Evolutionary conservation across 805 yeast genomes (phyloP).

Genomic region (Naumovozyma dairenensis): DNA sequence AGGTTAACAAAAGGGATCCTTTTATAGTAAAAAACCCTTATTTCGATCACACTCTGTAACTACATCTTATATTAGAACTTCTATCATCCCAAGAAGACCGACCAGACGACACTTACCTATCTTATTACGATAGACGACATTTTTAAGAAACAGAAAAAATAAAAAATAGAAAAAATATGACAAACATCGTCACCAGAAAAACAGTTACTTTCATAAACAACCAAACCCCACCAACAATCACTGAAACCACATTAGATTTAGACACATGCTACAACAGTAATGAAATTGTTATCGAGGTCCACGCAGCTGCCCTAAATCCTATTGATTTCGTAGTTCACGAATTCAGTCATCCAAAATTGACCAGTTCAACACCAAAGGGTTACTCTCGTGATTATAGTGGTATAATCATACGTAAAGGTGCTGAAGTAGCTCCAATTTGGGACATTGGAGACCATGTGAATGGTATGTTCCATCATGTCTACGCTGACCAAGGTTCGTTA

Average conservation of each 20-base stretch:
- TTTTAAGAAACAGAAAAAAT: no score
- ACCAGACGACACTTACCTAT: no score
- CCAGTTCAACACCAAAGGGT: conserved; percentile 9
- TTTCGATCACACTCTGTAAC: no score
- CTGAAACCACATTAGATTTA: conserved; percentile 7
- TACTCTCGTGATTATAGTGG: conserved; percentile 20
- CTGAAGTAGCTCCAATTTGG: conserved; percentile 6
- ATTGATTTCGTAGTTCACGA: conserved; percentile 12
- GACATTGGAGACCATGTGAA: conserved; percentile 17
- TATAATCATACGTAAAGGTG: conserved; percentile 17
- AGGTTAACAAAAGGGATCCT: no score
- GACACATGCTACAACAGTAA: conserved; percentile 9
- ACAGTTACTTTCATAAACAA: background rate
- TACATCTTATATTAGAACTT: no score
- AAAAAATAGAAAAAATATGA: no score
- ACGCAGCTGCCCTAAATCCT: conserved; percentile 24
- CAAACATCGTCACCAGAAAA: background rate
- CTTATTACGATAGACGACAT: no score
- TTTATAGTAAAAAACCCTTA: no score
- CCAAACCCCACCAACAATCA: background rate
- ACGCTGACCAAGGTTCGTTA: conserved; percentile 31
- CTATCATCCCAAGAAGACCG: no score
- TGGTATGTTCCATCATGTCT: conserved; percentile 10
- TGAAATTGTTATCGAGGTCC: conserved; percentile 17
- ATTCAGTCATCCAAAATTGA: conserved; percentile 5